phyloP scores from a whole-genome alignment of 2,329 filamentous ascomycete species.

The Aspergillus unguis region DNA sequence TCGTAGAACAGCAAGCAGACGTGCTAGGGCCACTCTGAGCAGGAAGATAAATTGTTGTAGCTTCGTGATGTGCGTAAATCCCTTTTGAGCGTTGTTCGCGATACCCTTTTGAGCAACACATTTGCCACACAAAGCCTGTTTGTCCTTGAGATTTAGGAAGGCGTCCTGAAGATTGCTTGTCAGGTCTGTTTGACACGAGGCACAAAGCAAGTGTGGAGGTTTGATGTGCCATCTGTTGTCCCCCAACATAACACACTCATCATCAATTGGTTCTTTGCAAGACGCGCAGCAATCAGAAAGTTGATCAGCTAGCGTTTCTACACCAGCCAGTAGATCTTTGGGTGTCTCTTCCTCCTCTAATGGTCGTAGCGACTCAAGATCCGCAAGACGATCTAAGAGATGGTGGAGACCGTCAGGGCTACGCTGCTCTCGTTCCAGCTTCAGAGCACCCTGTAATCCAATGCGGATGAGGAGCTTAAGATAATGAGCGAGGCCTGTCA shows the following conservation, averaged over 20 bases:
- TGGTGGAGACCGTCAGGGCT: slow-evolving; percentile 71
- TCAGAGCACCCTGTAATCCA: slow-evolving; percentile 87
- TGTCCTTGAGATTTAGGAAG: slow-evolving; percentile 64
- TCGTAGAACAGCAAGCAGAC: slow-evolving; percentile 81
- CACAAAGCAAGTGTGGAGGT: slow-evolving; percentile 64
- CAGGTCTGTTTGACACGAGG: slow-evolving; percentile 70
- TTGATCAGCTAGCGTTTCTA: slow-evolving; percentile 66
- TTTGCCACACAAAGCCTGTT: slow-evolving; percentile 66
- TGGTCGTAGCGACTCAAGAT: slow-evolving; percentile 73
- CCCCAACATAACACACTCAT: slow-evolving; percentile 76
- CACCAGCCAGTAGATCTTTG: slow-evolving; percentile 63
- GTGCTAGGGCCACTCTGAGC: slow-evolving; percentile 82
- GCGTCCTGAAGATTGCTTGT: slow-evolving; percentile 67
- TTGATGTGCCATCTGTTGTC: slow-evolving; percentile 79
- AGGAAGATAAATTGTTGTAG: slow-evolving; percentile 94
- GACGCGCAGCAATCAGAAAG: slow-evolving; percentile 79
- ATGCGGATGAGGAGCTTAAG: slow-evolving; percentile 96
- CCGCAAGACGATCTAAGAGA: slow-evolving; percentile 79
- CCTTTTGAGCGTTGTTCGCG: slow-evolving; percentile 55
- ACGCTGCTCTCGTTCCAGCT: slow-evolving; percentile 79
- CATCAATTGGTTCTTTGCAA: slow-evolving; percentile 86
- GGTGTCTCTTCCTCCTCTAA: slow-evolving; percentile 59
- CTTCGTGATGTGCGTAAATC: slow-evolving; percentile 74
- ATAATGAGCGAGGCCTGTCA: slow-evolving; percentile 94
- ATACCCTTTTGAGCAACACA: slow-evolving; percentile 56